phyloP scores from a whole-genome alignment of 2,329 filamentous ascomycete genomes.

The Bimuria novae-zelandiae region DNA sequence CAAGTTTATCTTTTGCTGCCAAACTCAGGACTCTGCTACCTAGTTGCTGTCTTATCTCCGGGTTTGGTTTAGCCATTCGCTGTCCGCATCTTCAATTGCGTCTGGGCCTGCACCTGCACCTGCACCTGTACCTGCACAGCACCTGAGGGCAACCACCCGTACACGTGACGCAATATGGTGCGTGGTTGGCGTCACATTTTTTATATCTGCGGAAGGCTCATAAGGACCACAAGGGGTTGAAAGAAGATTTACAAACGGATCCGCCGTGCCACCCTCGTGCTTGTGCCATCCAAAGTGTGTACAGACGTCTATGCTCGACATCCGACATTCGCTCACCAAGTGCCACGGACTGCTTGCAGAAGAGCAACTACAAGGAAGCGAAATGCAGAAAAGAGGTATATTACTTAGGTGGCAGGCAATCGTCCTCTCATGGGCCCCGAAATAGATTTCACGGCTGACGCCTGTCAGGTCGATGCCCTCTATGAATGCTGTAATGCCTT shows the following conservation, averaged over 20 bases:
- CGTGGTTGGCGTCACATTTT: constrained; percentile 31
- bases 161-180: constrained; percentile 34
- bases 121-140: background rate
- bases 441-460: too few relatives aligned
- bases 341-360: constrained; percentile 74
- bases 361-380: constrained; percentile 82
- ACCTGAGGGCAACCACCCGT: constrained; percentile 13
- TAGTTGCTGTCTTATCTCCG: background rate
- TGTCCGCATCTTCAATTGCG: background rate
- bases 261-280: constrained; percentile 87
- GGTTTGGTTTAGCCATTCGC: background rate
- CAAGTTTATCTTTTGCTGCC: background rate
- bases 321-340: constrained; percentile 9
- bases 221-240: constrained; percentile 51
- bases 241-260: constrained; percentile 72
- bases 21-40: background rate
- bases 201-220: constrained; percentile 12
- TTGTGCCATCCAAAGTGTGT: constrained; percentile 84
- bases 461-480: constrained; percentile 73
- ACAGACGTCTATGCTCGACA: background rate
- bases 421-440: too few relatives aligned
- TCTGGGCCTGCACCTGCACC: background rate
- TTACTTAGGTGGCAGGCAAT: too few relatives aligned
- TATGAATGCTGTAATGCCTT: constrained; percentile 94
- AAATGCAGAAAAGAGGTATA: constrained; percentile 69